Conservation (phyloP, 495 filamentous ascomycete species). For the Aspergillus ostianus region DNA sequence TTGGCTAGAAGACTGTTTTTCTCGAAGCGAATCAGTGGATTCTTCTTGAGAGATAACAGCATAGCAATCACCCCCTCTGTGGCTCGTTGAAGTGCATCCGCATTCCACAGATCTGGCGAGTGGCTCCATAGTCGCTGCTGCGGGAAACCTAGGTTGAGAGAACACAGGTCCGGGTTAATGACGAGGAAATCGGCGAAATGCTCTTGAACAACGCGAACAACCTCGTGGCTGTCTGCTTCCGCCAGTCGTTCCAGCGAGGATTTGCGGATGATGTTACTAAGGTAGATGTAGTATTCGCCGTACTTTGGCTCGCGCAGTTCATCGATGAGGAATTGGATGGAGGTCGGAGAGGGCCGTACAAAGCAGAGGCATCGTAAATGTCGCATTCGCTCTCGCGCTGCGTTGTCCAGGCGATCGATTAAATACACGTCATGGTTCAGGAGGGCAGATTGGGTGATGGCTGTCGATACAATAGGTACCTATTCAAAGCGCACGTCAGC, state of each 20-base stretch:
- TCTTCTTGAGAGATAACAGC: slow-evolving; percentile 88
- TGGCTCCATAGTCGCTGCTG: slow-evolving; percentile 71
- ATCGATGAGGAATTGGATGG: slow-evolving; percentile 90
- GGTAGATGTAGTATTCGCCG: slow-evolving; percentile 95
- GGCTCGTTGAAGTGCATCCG: slow-evolving; percentile 76
- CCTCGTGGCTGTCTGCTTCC: slow-evolving; percentile 97
- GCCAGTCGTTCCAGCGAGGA: slow-evolving; percentile 92
- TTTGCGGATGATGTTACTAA: slow-evolving; percentile 96
- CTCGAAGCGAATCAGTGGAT: slow-evolving; percentile 89
- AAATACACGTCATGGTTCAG: slow-evolving; percentile 97
- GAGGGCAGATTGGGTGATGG: slow-evolving; percentile 93
- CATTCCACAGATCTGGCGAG: slow-evolving; percentile 84
- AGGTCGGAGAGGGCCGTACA: slow-evolving; percentile 83
- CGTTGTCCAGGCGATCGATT: slow-evolving; percentile 91
- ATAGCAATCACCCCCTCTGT: slow-evolving; percentile 83
- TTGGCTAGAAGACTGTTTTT: slow-evolving; percentile 88
- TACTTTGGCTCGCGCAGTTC: slow-evolving; percentile 96
- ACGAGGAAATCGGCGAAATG: slow-evolving; percentile 94
- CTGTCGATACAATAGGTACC: slow-evolving; percentile 88
- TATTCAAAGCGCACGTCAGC: slow-evolving; percentile 30
- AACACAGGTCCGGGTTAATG: slow-evolving; percentile 91
- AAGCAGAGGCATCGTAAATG: slow-evolving; percentile 94
- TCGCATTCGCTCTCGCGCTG: slow-evolving; percentile 93
- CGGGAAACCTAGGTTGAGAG: slow-evolving; percentile 72
- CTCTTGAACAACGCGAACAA: slow-evolving; percentile 88